Percentiles rank a stretch among this genome's conserved stretches.
phyloP scores from a whole-genome alignment of 192 early-diverging fungal species.

The Coemansia sp. region DNA sequence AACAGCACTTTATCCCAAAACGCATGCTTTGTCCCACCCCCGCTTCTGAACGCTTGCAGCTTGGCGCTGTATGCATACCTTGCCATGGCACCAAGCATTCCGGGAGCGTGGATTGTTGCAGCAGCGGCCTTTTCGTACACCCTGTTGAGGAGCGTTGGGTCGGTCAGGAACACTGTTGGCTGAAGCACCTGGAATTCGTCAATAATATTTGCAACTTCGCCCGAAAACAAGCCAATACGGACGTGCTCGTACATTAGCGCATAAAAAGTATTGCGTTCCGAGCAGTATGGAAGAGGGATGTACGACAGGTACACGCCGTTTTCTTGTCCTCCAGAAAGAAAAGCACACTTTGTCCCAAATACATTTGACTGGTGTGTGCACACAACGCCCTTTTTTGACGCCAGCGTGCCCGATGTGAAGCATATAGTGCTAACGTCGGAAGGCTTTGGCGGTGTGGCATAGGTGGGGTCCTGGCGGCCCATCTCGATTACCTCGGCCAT shows the following conservation, averaged over 20 bases:
- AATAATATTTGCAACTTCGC: conserved; percentile 65
- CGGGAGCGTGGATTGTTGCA: conserved; percentile 54
- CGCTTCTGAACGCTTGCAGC: conserved; percentile 57
- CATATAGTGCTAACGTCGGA: conserved; percentile 64
- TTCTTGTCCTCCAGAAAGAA: not conserved
- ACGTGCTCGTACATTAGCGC: conserved; percentile 54
- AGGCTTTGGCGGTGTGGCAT: conserved; percentile 56
- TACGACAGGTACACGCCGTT: conserved; percentile 54
- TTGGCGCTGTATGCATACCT: conserved; percentile 57
- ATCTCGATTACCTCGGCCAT: conserved; percentile 59
- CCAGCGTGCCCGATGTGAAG: conserved; percentile 80
- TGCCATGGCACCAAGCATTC: conserved; percentile 41
- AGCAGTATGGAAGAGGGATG: conserved; percentile 78
- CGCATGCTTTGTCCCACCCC: conserved; percentile 61
- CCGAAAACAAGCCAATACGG: conserved; percentile 74
- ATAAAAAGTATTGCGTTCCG: conserved; percentile 64
- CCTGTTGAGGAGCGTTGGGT: conserved; percentile 78
- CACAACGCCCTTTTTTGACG: conserved; percentile 63
- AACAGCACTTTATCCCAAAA: conserved; percentile 89
- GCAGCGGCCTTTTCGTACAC: conserved; percentile 71
- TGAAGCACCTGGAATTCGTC: conserved; percentile 73
- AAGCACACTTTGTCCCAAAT: not conserved
- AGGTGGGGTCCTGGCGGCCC: conserved; percentile 56
- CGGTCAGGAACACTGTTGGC: conserved; percentile 70
- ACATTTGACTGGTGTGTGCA: conserved; percentile 60